phyloP scores from a whole-genome alignment of 2,329 filamentous ascomycete genomes.

The Trichoderma asperellum region DNA sequence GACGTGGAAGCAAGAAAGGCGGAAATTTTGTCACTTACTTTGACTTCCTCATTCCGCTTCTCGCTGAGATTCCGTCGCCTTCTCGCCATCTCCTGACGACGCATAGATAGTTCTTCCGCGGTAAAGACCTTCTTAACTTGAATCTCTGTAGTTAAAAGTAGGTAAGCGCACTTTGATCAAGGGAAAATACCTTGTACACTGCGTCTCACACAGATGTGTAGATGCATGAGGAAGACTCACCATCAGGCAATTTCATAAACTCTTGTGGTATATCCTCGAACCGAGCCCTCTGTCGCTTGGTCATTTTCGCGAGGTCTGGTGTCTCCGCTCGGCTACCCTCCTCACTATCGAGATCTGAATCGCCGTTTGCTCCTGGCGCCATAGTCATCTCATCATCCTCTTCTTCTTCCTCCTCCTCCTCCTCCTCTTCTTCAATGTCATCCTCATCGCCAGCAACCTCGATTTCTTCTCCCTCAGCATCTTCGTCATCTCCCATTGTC shows the following conservation, averaged over 20 bases:
- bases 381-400: slow-evolving; percentile 46
- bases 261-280: slow-evolving; percentile 60
- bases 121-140: slow-evolving; percentile 67
- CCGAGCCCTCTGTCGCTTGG: slow-evolving; percentile 61
- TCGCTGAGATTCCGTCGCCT: slow-evolving; percentile 65
- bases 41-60: slow-evolving; percentile 67
- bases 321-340: slow-evolving; percentile 54
- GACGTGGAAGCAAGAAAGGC: neutral
- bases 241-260: slow-evolving; percentile 64
- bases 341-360: slow-evolving; percentile 35
- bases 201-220: neutral
- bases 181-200: neutral
- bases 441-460: slow-evolving; percentile 48
- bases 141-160: slow-evolving; percentile 52
- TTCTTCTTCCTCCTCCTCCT: slow-evolving; percentile 45
- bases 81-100: slow-evolving; percentile 64
- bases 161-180: neutral
- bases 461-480: slow-evolving; percentile 53
- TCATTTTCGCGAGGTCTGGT: slow-evolving; percentile 63
- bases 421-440: slow-evolving; percentile 46
- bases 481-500: slow-evolving; percentile 52
- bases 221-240: slow-evolving; percentile 42
- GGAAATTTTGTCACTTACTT: slow-evolving; percentile 47
- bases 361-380: slow-evolving; percentile 33
- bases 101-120: slow-evolving; percentile 65